Evolutionary conservation across 768 basidiomycete species (phyloP).

Genomic region (Amanita thiersii): DNA sequence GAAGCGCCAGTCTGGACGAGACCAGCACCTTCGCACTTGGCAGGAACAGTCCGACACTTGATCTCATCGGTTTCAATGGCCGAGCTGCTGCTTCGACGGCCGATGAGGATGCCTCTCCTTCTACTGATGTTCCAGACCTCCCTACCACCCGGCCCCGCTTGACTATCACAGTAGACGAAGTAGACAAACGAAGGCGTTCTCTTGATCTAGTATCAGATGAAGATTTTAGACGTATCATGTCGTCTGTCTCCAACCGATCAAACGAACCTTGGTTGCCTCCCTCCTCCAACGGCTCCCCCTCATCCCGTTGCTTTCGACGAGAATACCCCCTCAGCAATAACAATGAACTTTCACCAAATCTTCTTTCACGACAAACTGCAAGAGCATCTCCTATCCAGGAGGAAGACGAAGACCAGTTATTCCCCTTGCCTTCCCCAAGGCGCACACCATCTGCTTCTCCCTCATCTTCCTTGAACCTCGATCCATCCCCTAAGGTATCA

Average conservation of each 20-base stretch:
- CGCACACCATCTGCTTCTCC: constrained; percentile 40
- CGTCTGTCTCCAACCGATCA: constrained; percentile 11
- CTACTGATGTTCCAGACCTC: constrained; percentile 10
- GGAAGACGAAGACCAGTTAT: constrained; percentile 49
- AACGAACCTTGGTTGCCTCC: constrained; percentile 3
- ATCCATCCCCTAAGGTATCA: constrained; percentile 13
- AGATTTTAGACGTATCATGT: constrained; percentile 7
- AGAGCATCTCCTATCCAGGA: constrained; percentile 37
- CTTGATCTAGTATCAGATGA: constrained; percentile 23
- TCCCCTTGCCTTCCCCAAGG: constrained; percentile 51
- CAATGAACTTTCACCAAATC: background rate
- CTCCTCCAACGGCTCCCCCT: background rate
- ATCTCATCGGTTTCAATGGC: constrained; percentile 8
- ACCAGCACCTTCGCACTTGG: constrained; percentile 5
- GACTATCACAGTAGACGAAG: constrained; percentile 53
- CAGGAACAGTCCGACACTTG: constrained; percentile 1
- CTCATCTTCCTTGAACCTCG: constrained; percentile 13
- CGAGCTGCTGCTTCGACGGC: constrained; percentile 6
- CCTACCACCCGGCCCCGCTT: constrained; percentile 16
- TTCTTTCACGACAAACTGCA: background rate
- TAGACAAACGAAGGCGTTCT: constrained; percentile 48
- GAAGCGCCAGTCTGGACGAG: constrained; percentile 35
- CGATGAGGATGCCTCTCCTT: background rate
- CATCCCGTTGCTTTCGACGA: background rate
- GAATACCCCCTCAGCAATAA: background rate